phyloP scores from a whole-genome alignment of 2,329 filamentous ascomycete species.

The Chlorencoelia australis region DNA sequence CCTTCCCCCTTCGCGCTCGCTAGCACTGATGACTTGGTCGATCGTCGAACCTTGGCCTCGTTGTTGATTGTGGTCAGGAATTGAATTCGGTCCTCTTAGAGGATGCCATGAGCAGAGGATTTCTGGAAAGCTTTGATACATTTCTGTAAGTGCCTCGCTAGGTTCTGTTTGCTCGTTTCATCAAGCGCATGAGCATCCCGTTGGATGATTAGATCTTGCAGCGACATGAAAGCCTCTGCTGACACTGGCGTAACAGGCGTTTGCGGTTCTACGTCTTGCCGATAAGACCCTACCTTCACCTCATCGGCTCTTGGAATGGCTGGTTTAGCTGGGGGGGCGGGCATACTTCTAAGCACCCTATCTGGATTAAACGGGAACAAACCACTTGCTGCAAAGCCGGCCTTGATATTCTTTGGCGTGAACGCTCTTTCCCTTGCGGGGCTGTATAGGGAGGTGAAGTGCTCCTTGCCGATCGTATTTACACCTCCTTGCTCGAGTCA shows the following conservation, averaged over 20 bases:
- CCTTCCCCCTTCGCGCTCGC: constrained; percentile 6
- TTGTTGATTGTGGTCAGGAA: constrained; percentile 21
- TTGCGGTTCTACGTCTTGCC: constrained; percentile 11
- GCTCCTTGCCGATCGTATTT: constrained; percentile 18
- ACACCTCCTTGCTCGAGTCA: constrained; percentile 15
- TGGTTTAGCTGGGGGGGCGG: constrained; percentile 14
- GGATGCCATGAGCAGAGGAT: constrained; percentile 17
- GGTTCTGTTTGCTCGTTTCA: constrained; percentile 15
- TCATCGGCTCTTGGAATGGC: constrained; percentile 11
- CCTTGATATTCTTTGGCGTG: constrained; percentile 21
- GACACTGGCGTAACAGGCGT: constrained; percentile 25
- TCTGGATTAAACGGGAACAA: constrained; percentile 21
- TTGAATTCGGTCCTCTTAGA: constrained; percentile 22
- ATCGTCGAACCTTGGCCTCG: constrained; percentile 15
- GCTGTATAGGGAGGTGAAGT: constrained; percentile 22
- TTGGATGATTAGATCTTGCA: constrained; percentile 18
- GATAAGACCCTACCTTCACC: constrained; percentile 1
- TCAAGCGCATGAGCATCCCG: constrained; percentile 17
- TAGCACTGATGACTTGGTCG: constrained; percentile 10
- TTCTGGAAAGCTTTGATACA: constrained; percentile 19
- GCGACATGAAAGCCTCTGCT: constrained; percentile 14
- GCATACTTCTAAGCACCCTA: constrained; percentile 23
- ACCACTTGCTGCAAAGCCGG: constrained; percentile 17
- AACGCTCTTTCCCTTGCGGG: constrained; percentile 11
- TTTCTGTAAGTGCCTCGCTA: constrained; percentile 20